Base-by-base conservation (phyloP, 805 yeast species). In the Schwanniomyces vanrijiae region DNA sequence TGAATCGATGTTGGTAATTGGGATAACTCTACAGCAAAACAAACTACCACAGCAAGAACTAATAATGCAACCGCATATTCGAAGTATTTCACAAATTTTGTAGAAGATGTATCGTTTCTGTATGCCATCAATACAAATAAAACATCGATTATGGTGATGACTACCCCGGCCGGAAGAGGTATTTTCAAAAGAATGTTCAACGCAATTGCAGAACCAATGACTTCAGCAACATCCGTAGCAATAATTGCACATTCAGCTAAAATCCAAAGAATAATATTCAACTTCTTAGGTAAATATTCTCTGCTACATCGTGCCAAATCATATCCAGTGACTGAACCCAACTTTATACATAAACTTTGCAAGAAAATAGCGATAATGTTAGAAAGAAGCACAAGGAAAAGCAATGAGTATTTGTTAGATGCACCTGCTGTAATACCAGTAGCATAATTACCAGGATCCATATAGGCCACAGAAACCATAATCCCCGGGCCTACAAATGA, bases 401-500 rank as follows among this genome's bases (percentile, higher is more conserved):
- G 60, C 35, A 76, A 61, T 9, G 78, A 66, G 54, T 60, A 76
- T 49, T 60, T 55, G 51, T 76, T 75, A 22, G 68, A 55, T 1
- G 81, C 74, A 48, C 81, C 81, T 3, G 78, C 80, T 9, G 73
- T 62, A 37, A 73, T 61, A 47, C 76, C 77, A 1, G 81, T 75
- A 22, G 80, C 75, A 51, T 76, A 75, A 52, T 76, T 76, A 56
- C 81, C 81, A 10, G 81, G 81, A 53, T 76, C 81, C 76, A 76
- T 75, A 53, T 76, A 76, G 2, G 80, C 78, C 33, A 76, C 81
- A 20, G 74, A 61, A 9, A 76, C 70, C 69, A 76, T 70, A 5
- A 76, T 48, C 0, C 81, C 80, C 1, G 81, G 81, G 5, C 81
- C 81, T 5, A 75, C 59, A 55, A 49, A 71, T 47, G 62, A 48